These are phyloP conservation scores for Populus alba DNA, from an alignment of 345 rosid species.

Conservation along the genomic window DNA sequence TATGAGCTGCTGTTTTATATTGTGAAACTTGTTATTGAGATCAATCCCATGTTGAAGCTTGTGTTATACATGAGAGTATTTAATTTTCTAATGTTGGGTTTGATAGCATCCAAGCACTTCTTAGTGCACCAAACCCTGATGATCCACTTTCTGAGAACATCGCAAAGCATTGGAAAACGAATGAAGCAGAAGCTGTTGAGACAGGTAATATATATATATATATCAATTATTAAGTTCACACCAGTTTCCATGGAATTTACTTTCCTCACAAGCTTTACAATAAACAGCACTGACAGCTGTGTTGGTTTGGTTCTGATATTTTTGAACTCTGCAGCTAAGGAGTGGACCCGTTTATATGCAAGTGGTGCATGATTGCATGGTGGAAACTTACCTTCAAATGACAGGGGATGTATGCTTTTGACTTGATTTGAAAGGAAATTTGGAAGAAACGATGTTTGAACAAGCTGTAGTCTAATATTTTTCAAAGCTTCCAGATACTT, in stretches of 20 bases:
- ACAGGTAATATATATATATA: constrained; percentile 49
- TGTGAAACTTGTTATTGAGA: neutral
- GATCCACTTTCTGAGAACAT: constrained; percentile 98
- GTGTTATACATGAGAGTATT: neutral
- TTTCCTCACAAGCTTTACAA: neutral
- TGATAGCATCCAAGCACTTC: constrained; percentile 86
- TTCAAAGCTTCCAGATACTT: constrained; percentile 30
- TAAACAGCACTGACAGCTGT: neutral
- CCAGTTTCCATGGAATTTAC: neutral
- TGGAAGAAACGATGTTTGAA: constrained; percentile 40
- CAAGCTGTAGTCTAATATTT: constrained; percentile 26
- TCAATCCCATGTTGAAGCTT: neutral
- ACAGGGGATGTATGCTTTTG: constrained; percentile 36
- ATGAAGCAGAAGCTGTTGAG: constrained; percentile 96
- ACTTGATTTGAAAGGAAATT: constrained; percentile 33
- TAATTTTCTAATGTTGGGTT: neutral
- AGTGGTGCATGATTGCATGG: constrained; percentile 59
- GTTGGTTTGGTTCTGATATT: neutral
- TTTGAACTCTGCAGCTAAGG: constrained; percentile 63
- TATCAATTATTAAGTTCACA: neutral
- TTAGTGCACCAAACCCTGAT: constrained; percentile 98
- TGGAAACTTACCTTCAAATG: constrained; percentile 26
- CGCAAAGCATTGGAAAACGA: constrained; percentile 97
- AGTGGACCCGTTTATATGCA: constrained; percentile 96
- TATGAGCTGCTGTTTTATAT: neutral